Evolutionary conservation across 805 yeast species (phyloP), one percentile per base, ranked within the genome.

Genomic region (Priceomyces medius): DNA sequence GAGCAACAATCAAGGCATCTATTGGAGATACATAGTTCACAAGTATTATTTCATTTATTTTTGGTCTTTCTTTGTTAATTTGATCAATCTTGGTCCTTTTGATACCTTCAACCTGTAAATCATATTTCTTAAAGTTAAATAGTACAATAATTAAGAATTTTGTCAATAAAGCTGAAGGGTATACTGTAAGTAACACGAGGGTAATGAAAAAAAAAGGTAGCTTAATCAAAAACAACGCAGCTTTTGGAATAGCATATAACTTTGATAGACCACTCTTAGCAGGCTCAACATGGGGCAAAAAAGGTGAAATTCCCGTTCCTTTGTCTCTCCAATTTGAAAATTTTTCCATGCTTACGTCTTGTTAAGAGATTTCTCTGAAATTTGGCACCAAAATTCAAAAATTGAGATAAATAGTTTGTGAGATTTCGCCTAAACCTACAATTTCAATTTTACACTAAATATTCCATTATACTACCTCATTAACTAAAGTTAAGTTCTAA

Each of bases 251-350:
- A 37, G 41, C 26, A 2, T 28, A 23, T 10, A 46, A 18, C 18
- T 20, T 40, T 12, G 16, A 8, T 16, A 29, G 13, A n/a, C 20
- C 3, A 10, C 45, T 27, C 21, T 44, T 40, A 3, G 72, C 56
- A 31, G 58, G 45, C 13, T 42, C 42, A n/a, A 64, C 50, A 0
- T 58, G 49, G 1, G 95, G 95, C 65, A 85, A 68, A 50, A 88
- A 88, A 2, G 97, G 97, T 0, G 95, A 83, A 26, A 89, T 85
- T n/a, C 97, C 97, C 1, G 97, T 89, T 3, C 91, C 93, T 47
- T 81, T 85, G 57, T 88, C 97, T 61, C 96, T 76, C 83, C 86
- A 88, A 46, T 76, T 75, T 19, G 93, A 81, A 64, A 79, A 89
- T 63, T 85, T 83, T 64, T 86, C 95, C 96, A 89, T 85, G 14